Evolutionary conservation across 139 green algal genomes (phyloP).

Genomic region (Ettlia oleoabundans): DNA sequence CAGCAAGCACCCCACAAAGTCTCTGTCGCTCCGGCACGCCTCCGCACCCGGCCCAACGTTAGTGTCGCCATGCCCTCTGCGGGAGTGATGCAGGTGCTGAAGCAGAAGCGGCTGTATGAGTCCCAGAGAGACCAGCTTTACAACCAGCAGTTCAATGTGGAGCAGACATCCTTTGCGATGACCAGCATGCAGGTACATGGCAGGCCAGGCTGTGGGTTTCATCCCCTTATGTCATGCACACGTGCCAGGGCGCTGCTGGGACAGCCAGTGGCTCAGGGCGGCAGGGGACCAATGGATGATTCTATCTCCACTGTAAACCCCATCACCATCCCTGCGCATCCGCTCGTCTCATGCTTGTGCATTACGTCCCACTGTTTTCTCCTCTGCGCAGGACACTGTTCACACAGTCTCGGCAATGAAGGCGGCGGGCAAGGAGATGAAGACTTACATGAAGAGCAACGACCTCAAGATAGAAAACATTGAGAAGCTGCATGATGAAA

Average conservation of each 20-base stretch:
- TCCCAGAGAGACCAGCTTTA: conserved; percentile 94
- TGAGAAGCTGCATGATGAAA: conserved; percentile 95
- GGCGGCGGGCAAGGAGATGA: conserved; percentile 87
- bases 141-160: conserved; percentile 96
- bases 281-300: too few species aligned
- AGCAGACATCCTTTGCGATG: conserved; percentile 80
- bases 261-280: too few species aligned
- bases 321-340: too few species aligned
- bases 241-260: too few species aligned
- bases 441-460: conserved; percentile 85
- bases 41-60: neutral
- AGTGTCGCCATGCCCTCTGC: neutral
- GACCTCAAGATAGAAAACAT: conserved; percentile 96
- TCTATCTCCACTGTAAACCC: too few species aligned
- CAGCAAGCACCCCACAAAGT: too few species aligned
- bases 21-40: too few species aligned
- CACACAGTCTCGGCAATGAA: conserved; percentile 79
- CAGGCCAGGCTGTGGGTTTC: too few species aligned
- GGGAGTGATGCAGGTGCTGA: conserved; percentile 75
- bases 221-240: too few species aligned
- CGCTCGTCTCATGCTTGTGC: neutral
- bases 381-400: conserved; percentile 55
- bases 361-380: neutral
- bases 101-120: conserved; percentile 97
- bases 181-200: conserved; percentile 47